These are phyloP conservation scores for Suillus hirtellus DNA, from an alignment of 768 basidiomycete species.

Conservation along the genomic window DNA sequence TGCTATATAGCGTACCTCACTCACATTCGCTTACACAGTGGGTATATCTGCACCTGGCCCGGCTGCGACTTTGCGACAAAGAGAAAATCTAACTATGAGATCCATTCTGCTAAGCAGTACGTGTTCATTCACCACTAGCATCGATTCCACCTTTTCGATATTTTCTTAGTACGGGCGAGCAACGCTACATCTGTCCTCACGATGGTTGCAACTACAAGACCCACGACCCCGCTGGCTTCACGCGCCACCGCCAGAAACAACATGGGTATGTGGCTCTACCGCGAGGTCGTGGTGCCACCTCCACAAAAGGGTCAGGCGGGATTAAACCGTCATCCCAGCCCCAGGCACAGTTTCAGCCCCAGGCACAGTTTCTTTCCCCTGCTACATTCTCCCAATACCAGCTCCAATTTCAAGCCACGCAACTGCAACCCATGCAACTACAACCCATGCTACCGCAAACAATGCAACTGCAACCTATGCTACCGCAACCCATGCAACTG, in stretches of 20 bases:
- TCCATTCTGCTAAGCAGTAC: slow-evolving; percentile 25
- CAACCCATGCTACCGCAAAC: background rate
- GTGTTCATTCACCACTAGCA: background rate
- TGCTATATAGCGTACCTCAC: background rate
- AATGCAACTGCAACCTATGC: background rate
- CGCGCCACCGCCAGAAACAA: slow-evolving; percentile 24
- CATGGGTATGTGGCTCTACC: slow-evolving; percentile 24
- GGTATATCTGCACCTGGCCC: slow-evolving; percentile 18
- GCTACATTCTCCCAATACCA: background rate
- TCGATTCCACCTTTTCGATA: background rate
- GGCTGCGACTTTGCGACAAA: slow-evolving; percentile 18
- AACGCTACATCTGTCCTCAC: slow-evolving; percentile 8
- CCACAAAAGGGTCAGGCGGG: background rate
- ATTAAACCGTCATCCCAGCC: background rate
- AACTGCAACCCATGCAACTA: background rate
- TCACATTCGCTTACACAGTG: slow-evolving; percentile 13
- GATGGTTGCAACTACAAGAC: slow-evolving; percentile 21
- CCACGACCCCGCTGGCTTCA: slow-evolving; percentile 24
- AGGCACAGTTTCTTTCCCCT: background rate
- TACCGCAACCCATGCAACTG: background rate
- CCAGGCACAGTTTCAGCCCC: background rate
- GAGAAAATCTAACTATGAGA: slow-evolving; percentile 19
- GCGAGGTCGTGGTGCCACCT: background rate
- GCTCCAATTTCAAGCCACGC: background rate
- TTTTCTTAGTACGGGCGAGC: slow-evolving; percentile 23